Base-by-base conservation (phyloP, 1,284 basidiomycete species). In the Blastosporella zonata region DNA sequence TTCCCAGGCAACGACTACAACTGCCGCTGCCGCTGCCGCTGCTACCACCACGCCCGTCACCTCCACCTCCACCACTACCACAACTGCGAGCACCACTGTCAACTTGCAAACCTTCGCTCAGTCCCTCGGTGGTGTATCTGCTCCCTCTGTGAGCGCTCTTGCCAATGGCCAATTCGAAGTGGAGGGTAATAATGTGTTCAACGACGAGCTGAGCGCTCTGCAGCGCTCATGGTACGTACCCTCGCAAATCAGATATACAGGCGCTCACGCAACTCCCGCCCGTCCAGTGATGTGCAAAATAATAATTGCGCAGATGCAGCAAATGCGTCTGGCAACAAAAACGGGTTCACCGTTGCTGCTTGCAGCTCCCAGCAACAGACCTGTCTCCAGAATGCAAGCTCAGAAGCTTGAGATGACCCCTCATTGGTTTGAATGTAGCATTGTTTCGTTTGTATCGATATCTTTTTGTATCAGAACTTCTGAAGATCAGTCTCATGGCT, bases 291-390 rank as follows among this genome's bases (percentile, higher is more conserved):
- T 52, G 63, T 75, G 4, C 73, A 75, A 60, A 66, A 71, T 46
- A 76, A 76, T 57, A 44, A 67, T 43, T 76, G 73, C 53, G 71
- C 72, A 3, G 62, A 75, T 52, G 70, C 70, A 13, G 70, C 73
- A 10, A 75, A 76, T 53, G 62, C 66, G 8, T 69, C 68, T 8
- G 67, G 68, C 25, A 68, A 73, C 51, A 55, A 66, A 49, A 61
- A 64, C 40, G 66, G 65, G n/a, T 66, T 74, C 55, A 70, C 65
- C 18, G 73, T 74, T 13, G 55, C 60, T 36, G 66, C 65, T 23
- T 75, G 73, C 54, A 68, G 62, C 47, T 55, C 57, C 7, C 71
- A 73, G 47, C 64, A 68, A 50, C 52, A 59, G 10, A 54, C 57
- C 45, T 74, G 71, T 53, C 60, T 59, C 29, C 61, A 65, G 28